Percentiles rank a stretch among this genome's conserved stretches.
Conservation (phyloP, 176 grass and related monocot genomes). For the Alopecurus myosuroides region DNA sequence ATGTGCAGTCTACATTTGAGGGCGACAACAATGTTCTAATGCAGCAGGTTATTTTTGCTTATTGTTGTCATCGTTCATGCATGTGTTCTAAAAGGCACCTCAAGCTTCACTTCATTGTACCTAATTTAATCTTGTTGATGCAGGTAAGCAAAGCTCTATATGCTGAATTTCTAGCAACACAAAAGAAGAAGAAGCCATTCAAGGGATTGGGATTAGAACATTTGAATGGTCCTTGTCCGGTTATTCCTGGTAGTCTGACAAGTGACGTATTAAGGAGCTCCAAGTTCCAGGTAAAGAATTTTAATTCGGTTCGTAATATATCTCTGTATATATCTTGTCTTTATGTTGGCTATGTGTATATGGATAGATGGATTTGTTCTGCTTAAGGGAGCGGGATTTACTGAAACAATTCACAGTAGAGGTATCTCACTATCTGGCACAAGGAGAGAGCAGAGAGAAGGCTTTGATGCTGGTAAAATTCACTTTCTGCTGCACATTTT, state of each 20-base stretch:
- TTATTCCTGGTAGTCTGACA: slow-evolving; percentile 67
- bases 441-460: slow-evolving; percentile 70
- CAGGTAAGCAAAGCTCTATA: slow-evolving; percentile 98
- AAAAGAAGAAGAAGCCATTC: slow-evolving; percentile 68
- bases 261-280: slow-evolving; percentile 63
- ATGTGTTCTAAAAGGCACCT: slow-evolving; percentile 17
- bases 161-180: slow-evolving; percentile 59
- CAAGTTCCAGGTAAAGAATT: slow-evolving; percentile 76
- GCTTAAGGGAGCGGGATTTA: slow-evolving; percentile 87
- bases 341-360: neutral
- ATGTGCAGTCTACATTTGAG: slow-evolving; percentile 98
- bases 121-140: slow-evolving; percentile 25
- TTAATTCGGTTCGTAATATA: slow-evolving; percentile 3
- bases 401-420: slow-evolving; percentile 57
- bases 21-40: slow-evolving; percentile 96
- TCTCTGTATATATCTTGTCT: neutral
- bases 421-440: slow-evolving; percentile 54
- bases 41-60: slow-evolving; percentile 71
- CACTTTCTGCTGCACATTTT: neutral
- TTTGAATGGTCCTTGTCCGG: slow-evolving; percentile 69
- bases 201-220: slow-evolving; percentile 86
- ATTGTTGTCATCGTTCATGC: slow-evolving; percentile 1
- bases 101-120: slow-evolving; percentile 19
- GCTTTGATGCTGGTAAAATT: slow-evolving; percentile 79
- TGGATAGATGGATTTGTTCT: slow-evolving; percentile 75